Base-by-base conservation (phyloP, 1,284 basidiomycete genomes). In the Rhodotorula sp. region DNA sequence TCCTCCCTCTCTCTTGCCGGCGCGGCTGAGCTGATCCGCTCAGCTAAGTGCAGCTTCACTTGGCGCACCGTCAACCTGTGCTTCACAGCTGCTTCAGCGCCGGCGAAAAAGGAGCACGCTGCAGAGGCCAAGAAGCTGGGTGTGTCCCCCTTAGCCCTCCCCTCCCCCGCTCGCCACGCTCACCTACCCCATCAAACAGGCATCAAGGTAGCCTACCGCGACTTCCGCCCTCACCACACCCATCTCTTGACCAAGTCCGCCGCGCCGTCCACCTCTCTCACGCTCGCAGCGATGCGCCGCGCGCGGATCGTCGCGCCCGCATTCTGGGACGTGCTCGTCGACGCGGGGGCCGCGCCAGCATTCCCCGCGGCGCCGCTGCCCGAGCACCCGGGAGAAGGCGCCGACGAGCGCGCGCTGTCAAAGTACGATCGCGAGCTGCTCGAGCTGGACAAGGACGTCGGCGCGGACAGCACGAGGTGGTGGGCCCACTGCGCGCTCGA, bases 401-500 rank as follows among this genome's bases (percentile, higher is more conserved):
- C 56, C 44, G n/a, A 65, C 51, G 66, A 74, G 32, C 54, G 53
- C 29, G 17, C n/a, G 13, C 2, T 71, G 7, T 7, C n/a, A 2
- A 12, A 21, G 32, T 72, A 51, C 37, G 70, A 74, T 62, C 51
- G 57, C 27, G 12, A 62, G 17, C n/a, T 74, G 3, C n/a, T 72
- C 44, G 34, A 25, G 27, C 27, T 71, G 25, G 65, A 74, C 9
- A 27, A n/a, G 2, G 63, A 61, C 44, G 64, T 68, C 46, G 75
- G 75, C 0, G 70, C 37, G 13, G 60, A 64, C 50, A 53, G 48
- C 29, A 21, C 48, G 22, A 19, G 55, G 25, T 73, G 62, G 54
- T 76, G 62, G 66, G 68, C 64, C 1, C 68, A 76, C n/a, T 61
- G 61, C 19, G 21, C 36, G 1, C 65, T 75, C 61, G 75, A 76